Evolutionary conservation across 164 flowering plant genomes (phyloP).

Genomic region (Cinnamomum micranthum): DNA sequence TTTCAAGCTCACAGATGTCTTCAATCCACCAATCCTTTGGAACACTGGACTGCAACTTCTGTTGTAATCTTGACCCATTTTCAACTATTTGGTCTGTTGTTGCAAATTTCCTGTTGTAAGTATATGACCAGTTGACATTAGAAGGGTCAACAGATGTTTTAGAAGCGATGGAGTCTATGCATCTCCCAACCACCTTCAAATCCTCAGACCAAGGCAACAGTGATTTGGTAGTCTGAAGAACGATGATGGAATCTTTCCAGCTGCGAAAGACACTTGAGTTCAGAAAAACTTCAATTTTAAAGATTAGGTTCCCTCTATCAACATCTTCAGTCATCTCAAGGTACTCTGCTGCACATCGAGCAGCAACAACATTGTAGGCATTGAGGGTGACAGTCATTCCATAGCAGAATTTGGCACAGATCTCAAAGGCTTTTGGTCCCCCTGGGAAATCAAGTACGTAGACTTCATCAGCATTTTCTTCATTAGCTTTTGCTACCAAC

Average conservation of each 20-base stretch:
- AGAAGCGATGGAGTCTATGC: constrained; percentile 82
- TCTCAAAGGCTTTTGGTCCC: constrained; percentile 81
- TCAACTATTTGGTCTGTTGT: constrained; percentile 31
- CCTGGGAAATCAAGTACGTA: constrained; percentile 66
- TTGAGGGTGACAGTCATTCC: constrained; percentile 87
- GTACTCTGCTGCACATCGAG: constrained; percentile 58
- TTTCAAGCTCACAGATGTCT: constrained; percentile 83
- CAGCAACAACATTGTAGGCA: constrained; percentile 85
- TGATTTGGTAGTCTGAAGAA: constrained; percentile 69
- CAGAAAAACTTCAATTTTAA: constrained; percentile 81
- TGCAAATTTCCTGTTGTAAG: constrained; percentile 57
- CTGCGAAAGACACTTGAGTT: constrained; percentile 72
- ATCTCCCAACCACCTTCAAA: constrained; percentile 74
- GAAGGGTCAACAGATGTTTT: constrained; percentile 78
- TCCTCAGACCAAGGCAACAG: constrained; percentile 80
- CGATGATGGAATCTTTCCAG: constrained; percentile 93
- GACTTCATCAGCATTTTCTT: constrained; percentile 54
- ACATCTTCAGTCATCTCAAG: constrained; percentile 68
- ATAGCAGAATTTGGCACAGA: constrained; percentile 90
- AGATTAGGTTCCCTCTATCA: constrained; percentile 69
- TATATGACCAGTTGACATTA: constrained; percentile 70
- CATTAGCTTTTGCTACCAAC: constrained; percentile 47
- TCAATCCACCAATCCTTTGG: constrained; percentile 97
- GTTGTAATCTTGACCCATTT: constrained; percentile 25
- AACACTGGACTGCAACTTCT: constrained; percentile 31